phyloP scores from a whole-genome alignment of 2,329 filamentous ascomycete genomes.

The Penicillium olsonii region DNA sequence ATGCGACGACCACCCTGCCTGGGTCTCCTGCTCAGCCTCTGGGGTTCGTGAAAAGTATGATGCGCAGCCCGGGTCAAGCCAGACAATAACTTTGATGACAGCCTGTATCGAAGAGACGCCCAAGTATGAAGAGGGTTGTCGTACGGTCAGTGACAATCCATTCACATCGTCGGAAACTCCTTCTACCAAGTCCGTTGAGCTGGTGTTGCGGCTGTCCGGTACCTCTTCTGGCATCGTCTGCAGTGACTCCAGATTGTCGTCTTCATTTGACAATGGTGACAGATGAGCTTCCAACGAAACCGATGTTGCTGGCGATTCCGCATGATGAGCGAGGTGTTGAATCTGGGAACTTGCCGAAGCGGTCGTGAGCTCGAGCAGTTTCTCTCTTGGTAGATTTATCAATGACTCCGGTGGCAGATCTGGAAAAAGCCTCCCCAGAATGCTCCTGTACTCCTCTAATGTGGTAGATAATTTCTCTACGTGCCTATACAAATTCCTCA shows the following conservation, averaged over 20 bases:
- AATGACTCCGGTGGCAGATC: constrained; percentile 56
- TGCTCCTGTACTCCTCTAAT: constrained; percentile 65
- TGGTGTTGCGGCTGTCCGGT: constrained; percentile 44
- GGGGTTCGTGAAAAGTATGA: constrained; percentile 49
- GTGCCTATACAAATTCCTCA: constrained; percentile 26
- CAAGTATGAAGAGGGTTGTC: constrained; percentile 66
- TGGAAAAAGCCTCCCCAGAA: constrained; percentile 65
- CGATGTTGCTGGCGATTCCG: constrained; percentile 49
- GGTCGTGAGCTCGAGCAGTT: constrained; percentile 55
- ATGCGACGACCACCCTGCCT: constrained; percentile 26
- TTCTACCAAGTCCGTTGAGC: constrained; percentile 58
- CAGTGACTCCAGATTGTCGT: constrained; percentile 59
- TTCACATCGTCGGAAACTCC: constrained; percentile 71
- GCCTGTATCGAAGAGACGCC: constrained; percentile 76
- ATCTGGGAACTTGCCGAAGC: constrained; percentile 33
- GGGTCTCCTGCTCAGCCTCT: constrained; percentile 17
- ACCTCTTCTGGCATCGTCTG: constrained; percentile 73
- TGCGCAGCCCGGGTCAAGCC: constrained; percentile 54
- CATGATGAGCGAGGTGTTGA: constrained; percentile 37
- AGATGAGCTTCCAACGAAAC: constrained; percentile 47
- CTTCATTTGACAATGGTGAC: constrained; percentile 48
- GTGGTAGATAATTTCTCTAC: constrained; percentile 64
- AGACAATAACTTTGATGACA: constrained; percentile 68
- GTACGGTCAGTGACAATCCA: constrained; percentile 63
- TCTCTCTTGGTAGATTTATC: constrained; percentile 58